A percentile compares a stretch with the other conserved stretches of the same genome.
Conservation (phyloP, 208 protist species). For the Tritrichomonas musculus region DNA sequence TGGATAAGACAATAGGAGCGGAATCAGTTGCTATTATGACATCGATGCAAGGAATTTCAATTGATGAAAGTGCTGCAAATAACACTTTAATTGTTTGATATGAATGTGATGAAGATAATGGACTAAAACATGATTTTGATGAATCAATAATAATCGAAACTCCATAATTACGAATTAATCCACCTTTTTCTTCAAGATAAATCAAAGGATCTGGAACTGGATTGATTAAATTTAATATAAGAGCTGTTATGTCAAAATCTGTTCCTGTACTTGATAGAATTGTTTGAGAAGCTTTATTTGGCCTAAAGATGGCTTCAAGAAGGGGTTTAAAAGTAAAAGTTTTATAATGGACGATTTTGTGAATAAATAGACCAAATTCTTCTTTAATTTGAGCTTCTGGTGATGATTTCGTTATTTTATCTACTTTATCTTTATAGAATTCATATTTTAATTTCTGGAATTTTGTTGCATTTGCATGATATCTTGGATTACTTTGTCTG, state of each 20-base stretch:
- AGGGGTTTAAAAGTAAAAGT: neutral
- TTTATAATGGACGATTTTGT: neutral
- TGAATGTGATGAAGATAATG: neutral
- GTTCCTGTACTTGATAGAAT: neutral
- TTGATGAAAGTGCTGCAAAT: neutral
- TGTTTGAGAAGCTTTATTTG: neutral
- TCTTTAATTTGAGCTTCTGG: neutral
- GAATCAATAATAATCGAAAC: neutral
- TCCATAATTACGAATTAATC: neutral
- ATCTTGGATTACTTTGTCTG: neutral
- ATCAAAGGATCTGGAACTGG: neutral
- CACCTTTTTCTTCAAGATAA: neutral
- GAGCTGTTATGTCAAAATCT: neutral
- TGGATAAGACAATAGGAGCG: neutral
- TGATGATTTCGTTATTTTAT: neutral
- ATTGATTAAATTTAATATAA: neutral
- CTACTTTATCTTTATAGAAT: neutral
- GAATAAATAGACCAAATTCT: neutral
- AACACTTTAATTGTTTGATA: neutral
- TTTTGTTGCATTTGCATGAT: neutral
- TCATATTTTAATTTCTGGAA: neutral
- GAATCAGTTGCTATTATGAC: neutral
- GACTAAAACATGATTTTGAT: neutral
- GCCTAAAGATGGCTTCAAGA: neutral
- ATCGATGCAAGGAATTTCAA: neutral